Percentiles rank a stretch among this genome's conserved stretches.
Evolutionary conservation across 140 eudicot genomes (phyloP).

Genomic region (Ambrosia hybrid): DNA sequence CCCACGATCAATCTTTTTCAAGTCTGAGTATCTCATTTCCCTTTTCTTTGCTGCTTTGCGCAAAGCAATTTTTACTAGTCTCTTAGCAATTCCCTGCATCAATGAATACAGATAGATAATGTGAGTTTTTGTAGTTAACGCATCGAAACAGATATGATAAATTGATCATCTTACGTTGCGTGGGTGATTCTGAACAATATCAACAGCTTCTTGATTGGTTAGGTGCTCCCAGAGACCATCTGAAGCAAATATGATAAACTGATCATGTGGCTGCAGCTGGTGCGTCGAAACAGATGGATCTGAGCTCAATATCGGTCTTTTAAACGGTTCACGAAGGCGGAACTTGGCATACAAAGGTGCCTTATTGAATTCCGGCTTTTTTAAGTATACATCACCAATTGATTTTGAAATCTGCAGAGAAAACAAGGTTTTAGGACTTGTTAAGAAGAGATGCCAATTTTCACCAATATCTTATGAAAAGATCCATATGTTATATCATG

Average conservation of each 20-base stretch:
- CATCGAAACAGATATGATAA: background rate
- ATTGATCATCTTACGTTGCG: constrained; percentile 51
- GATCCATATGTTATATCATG: background rate
- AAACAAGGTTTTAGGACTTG: background rate
- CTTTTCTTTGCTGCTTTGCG: constrained; percentile 83
- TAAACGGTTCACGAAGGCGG: constrained; percentile 83
- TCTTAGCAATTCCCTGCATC: constrained; percentile 77
- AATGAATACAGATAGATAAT: background rate
- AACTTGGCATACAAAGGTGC: constrained; percentile 77
- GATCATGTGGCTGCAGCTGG: constrained; percentile 79
- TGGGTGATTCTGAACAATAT: constrained; percentile 73
- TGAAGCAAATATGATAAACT: constrained; percentile 83
- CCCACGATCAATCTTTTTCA: constrained; percentile 79
- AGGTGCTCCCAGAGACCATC: constrained; percentile 98
- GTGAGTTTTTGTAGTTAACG: background rate
- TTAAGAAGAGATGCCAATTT: background rate
- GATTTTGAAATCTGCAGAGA: constrained; percentile 68
- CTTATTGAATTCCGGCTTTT: constrained; percentile 77
- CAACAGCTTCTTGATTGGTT: constrained; percentile 87
- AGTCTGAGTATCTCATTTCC: constrained; percentile 85
- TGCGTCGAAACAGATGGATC: constrained; percentile 76
- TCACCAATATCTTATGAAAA: too few relatives aligned
- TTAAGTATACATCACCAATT: constrained; percentile 81
- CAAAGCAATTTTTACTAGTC: constrained; percentile 65
- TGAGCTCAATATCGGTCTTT: constrained; percentile 80